Evolutionary conservation across 2,329 filamentous ascomycete genomes (phyloP).

Genomic region (Epichloe gansuensis): DNA sequence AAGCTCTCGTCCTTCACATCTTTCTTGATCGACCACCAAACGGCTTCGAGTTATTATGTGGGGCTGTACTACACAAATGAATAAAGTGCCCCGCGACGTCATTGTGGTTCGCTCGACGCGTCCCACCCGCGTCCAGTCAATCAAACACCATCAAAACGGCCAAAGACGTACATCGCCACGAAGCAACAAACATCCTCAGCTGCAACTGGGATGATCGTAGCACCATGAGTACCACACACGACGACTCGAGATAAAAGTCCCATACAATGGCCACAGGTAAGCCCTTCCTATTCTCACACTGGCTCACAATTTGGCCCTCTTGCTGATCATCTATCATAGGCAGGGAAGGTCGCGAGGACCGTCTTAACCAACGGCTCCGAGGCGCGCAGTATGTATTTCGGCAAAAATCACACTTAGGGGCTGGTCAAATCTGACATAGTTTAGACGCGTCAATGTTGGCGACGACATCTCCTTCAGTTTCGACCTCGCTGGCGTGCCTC

Average conservation of each 20-base stretch:
- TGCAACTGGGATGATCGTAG: background rate
- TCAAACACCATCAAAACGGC: background rate
- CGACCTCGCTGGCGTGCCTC: constrained; percentile 30
- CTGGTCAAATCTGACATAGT: constrained; percentile 5
- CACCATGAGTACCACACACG: background rate
- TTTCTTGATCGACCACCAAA: no score
- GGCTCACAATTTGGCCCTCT: background rate
- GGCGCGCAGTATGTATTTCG: constrained; percentile 42
- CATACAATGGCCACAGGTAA: constrained; percentile 2
- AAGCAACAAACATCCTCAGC: background rate
- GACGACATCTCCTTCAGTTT: constrained; percentile 50
- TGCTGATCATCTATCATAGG: constrained; percentile 9
- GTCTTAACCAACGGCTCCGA: constrained; percentile 51
- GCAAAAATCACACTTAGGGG: background rate
- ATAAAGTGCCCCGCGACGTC: background rate
- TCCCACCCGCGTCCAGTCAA: background rate
- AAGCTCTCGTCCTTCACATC: no score
- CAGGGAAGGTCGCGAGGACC: constrained; percentile 43
- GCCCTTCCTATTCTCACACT: background rate
- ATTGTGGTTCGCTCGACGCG: background rate
- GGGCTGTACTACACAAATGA: no score
- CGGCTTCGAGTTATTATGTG: no score
- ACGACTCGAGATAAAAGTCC: background rate
- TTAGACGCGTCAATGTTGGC: constrained; percentile 41
- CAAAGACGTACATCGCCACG: background rate